Base-by-base conservation (phyloP, 2,329 filamentous ascomycete genomes). In the Waltergamsia citrina region DNA sequence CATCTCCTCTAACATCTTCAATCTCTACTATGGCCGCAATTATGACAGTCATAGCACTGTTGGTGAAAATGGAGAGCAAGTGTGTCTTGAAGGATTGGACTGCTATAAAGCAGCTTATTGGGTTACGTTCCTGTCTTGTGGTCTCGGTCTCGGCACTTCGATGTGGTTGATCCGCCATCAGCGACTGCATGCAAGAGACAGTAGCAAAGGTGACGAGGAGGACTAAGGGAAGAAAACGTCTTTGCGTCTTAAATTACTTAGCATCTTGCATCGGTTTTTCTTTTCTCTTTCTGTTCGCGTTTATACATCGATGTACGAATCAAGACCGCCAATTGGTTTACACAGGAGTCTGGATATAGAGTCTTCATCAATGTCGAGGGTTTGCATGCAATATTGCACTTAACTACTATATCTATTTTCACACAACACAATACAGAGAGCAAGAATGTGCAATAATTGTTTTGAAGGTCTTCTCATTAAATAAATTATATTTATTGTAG, bases 1-100 rank as follows among this genome's bases (percentile, higher is more conserved):
- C 3, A 59, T 94, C 19, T 87, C 81, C 7, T 88, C 86, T 32
- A 94, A 96, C 47, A 57, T 94, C 16, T 96, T 94, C 68, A 98
- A 96, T 52, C 61, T 95, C 2, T 77, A 92, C 38, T 98, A 96
- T 53, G 92, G 92, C 32, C 61, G 56, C 12, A 78, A 94, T 1
- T 93, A 86, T 46, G 92, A 98, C 53, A 62, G 63, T 7, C 87
- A 95, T 55, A 88, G 81, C 16, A 59, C 79, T 22, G 62, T 85
- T 8, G 70, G 74, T 15, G 67, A 72, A 0, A 71, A 75, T 27
- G 86, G 85, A 15, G 78, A 86, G 43, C 69, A 81, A 20, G 71
- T 77, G 15, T 96, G 92, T 52, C 66, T 71, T 15, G 76, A 90
- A 18, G 92, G 92, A 0, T 57, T 90, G 9, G 65, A 71, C 15